phyloP scores from a whole-genome alignment of 208 protist genomes.

The Leishmania guyanensis region DNA sequence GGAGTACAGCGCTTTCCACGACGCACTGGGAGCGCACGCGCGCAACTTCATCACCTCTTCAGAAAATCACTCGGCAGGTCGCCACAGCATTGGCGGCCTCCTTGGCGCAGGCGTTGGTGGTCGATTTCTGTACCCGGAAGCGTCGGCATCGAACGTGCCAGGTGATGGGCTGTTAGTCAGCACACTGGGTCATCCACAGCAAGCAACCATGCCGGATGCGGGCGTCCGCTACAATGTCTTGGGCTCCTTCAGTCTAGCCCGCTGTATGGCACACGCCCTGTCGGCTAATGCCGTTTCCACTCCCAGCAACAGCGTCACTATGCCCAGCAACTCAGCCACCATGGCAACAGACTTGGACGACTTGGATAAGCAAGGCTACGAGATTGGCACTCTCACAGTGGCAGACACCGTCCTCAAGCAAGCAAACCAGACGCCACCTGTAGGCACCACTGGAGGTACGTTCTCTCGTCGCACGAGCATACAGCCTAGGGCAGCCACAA shows the following conservation, averaged over 20 bases:
- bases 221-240: neutral
- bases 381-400: neutral
- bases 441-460: neutral
- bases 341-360: slow-evolving; percentile 5
- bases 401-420: slow-evolving; percentile 10
- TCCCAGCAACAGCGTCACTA: slow-evolving; percentile 4
- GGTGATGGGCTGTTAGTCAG: neutral
- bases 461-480: neutral
- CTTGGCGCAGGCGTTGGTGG: neutral
- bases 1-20: slow-evolving; percentile 31
- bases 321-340: neutral
- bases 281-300: neutral
- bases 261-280: neutral
- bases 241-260: slow-evolving; percentile 8
- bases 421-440: neutral
- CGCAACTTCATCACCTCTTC: neutral
- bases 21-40: neutral
- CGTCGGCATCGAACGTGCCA: neutral
- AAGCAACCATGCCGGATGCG: neutral
- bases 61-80: neutral
- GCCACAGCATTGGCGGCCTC: neutral
- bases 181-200: neutral
- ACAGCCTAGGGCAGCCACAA: neutral
- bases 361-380: neutral
- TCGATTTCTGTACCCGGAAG: neutral